Conservation (phyloP, 768 basidiomycete genomes). For the Russula earlei region DNA sequence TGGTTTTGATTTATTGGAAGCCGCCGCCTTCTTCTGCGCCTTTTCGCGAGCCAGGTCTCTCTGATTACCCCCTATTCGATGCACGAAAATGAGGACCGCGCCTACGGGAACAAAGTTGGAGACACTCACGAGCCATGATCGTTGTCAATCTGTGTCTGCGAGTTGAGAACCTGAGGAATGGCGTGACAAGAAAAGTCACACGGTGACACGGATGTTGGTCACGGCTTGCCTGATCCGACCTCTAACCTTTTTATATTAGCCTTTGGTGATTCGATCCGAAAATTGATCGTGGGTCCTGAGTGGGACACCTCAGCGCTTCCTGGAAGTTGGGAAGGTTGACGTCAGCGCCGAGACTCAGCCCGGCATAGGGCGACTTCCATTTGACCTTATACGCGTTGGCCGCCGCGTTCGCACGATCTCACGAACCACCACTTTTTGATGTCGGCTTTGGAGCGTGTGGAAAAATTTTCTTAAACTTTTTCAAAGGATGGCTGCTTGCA, state of each 20-base stretch:
- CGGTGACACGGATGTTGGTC: not conserved
- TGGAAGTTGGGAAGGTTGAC: slow-evolving; percentile 13
- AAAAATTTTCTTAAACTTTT: not conserved
- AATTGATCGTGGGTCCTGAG: slow-evolving; percentile 18
- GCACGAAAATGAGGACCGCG: not conserved
- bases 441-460: not conserved
- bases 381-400: slow-evolving; percentile 16
- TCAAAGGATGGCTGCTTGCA: too few species aligned
- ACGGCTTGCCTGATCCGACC: slow-evolving; percentile 5
- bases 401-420: slow-evolving; percentile 1
- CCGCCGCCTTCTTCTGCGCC: slow-evolving; percentile 61
- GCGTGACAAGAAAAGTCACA: slow-evolving; percentile 8
- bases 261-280: slow-evolving; percentile 20
- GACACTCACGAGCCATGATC: slow-evolving; percentile 19
- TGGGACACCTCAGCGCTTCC: slow-evolving; percentile 5
- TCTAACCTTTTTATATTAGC: slow-evolving; percentile 17
- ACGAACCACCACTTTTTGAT: not conserved
- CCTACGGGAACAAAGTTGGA: not conserved
- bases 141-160: not conserved
- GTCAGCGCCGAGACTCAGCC: slow-evolving; percentile 16
- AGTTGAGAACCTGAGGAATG: too few species aligned
- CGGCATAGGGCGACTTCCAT: slow-evolving; percentile 13
- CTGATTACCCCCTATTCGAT: slow-evolving; percentile 63
- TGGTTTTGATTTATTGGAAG: slow-evolving; percentile 47
- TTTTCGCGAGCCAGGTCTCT: slow-evolving; percentile 65